Evolutionary conservation across 352 stramenopile genomes (phyloP).

Genomic region (Phytopythium cucurbitacearum): DNA sequence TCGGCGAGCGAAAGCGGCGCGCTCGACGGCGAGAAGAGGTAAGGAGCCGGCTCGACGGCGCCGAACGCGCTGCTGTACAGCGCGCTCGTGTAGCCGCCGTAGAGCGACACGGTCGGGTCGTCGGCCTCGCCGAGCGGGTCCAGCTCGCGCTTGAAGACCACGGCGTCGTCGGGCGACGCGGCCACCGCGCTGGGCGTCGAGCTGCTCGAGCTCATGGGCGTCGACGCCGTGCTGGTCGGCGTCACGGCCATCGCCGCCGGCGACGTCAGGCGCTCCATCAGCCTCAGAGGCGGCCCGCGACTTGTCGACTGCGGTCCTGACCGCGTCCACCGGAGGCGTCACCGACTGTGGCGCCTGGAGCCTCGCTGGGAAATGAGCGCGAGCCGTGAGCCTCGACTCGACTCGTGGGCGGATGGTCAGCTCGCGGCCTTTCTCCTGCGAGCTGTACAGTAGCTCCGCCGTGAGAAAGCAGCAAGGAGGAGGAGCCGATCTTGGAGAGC

Average conservation of each 20-base stretch:
- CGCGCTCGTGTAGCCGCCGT: conserved; percentile 1
- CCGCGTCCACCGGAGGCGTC: neutral
- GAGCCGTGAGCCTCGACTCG: too few species aligned
- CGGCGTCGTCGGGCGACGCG: conserved; percentile 13
- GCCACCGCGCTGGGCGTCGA: too few species aligned
- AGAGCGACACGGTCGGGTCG: conserved; percentile 10
- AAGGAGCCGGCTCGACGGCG: neutral
- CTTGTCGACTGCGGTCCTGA: neutral
- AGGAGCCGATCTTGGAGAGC: too few species aligned
- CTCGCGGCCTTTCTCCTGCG: too few species aligned
- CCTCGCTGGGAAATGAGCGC: neutral
- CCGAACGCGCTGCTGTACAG: neutral
- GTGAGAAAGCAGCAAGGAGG: too few species aligned
- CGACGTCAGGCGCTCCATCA: neutral
- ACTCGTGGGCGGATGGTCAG: too few species aligned
- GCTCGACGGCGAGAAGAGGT: conserved; percentile 12
- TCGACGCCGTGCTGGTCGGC: conserved; percentile 16
- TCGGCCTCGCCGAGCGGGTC: conserved; percentile 11
- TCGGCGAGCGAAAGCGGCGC: neutral
- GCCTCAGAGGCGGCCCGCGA: neutral
- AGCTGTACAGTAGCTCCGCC: too few species aligned
- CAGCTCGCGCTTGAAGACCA: conserved; percentile 24
- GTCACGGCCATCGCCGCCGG: neutral
- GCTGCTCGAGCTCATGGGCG: conserved; percentile 7
- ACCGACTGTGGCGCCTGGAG: neutral